Evolutionary conservation across 805 yeast species (phyloP), one percentile per base, ranked within the genome.

Genomic region (Metschnikowia borealis): DNA sequence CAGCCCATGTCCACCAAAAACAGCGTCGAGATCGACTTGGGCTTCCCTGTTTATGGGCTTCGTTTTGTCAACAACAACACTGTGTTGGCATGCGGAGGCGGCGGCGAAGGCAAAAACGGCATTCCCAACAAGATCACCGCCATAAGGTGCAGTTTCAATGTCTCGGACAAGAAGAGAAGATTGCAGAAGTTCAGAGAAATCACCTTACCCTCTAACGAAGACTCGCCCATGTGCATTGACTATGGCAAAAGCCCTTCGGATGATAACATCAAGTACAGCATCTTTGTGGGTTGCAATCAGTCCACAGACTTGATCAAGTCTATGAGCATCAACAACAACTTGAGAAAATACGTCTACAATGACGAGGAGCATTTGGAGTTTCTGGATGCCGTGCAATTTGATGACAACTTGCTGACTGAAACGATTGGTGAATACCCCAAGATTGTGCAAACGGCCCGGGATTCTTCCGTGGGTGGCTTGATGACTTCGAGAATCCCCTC

Each of bases 71-170:
- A 79, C 56, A 77, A 83, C 54, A 69, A 73, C 53, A 78, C 83
- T 1, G 65, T 91, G 26, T 66, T 90, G 44, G 85, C 85, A 29
- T 83, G 89, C 2, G 99, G 99, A 38, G 99, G 99, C 41, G 97
- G 97, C 31, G 98, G 97, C 23, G 96, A 89, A 65, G 96, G 96
- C 8, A 84, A 83, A 61, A 85, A 89, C 61, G 97, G 96, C 31
- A 83, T 89, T 49, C 87, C 91, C 38, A 92, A 92, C 67, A 89
- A 87, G 64, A 71, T 92, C 54, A 82, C 90, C 3, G 85, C 85
- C 2, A 65, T 86, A 38, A 68, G 79, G 43, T 73, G 87, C 42
- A 78, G 81, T 59, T 81, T 85, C 48, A 73, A 73, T 33, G 75
- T 76, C 49, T 63, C 67, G 42, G 64, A 74, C 57, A 73, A 75